Evolutionary conservation across 2,329 filamentous ascomycete genomes (phyloP).

Genomic region (Aspergillus thermomutatus): DNA sequence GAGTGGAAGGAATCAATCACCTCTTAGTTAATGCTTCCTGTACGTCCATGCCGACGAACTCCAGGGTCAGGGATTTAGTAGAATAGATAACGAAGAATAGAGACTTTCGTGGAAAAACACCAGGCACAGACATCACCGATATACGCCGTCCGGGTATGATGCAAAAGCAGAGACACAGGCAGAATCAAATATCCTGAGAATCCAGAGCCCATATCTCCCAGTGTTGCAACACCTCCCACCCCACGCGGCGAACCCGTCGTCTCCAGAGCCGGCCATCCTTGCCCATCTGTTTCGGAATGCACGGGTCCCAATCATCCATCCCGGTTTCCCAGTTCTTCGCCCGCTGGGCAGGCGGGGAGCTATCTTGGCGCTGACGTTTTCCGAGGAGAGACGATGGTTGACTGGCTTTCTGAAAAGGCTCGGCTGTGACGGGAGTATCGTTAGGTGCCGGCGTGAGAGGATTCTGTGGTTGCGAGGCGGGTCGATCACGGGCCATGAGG

Average conservation of each 20-base stretch:
- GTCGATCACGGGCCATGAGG: not conserved
- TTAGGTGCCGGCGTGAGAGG: not conserved
- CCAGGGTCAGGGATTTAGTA: not conserved
- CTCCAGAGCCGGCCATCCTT: conserved; percentile 26
- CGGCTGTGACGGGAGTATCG: not conserved
- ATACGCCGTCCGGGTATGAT: not conserved
- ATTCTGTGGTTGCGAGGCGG: not conserved
- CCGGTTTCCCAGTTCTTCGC: not conserved
- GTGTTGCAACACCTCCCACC: conserved; percentile 39
- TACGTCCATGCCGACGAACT: not conserved
- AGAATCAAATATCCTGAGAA: conserved; percentile 32
- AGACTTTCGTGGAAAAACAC: no score
- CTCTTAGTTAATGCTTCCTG: not conserved
- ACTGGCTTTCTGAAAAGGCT: not conserved
- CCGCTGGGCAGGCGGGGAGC: not conserved
- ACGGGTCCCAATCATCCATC: conserved; percentile 6
- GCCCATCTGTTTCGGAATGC: conserved; percentile 6
- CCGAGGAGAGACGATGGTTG: conserved; percentile 13
- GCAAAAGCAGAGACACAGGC: not conserved
- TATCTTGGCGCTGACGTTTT: conserved; percentile 18
- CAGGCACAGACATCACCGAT: not conserved
- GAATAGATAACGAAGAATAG: not conserved
- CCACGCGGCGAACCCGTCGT: conserved; percentile 34
- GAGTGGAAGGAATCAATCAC: not conserved
- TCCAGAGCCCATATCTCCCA: conserved; percentile 46